Base-by-base conservation (phyloP, 257 asterid species). In the Solanum corneliomulleri region DNA sequence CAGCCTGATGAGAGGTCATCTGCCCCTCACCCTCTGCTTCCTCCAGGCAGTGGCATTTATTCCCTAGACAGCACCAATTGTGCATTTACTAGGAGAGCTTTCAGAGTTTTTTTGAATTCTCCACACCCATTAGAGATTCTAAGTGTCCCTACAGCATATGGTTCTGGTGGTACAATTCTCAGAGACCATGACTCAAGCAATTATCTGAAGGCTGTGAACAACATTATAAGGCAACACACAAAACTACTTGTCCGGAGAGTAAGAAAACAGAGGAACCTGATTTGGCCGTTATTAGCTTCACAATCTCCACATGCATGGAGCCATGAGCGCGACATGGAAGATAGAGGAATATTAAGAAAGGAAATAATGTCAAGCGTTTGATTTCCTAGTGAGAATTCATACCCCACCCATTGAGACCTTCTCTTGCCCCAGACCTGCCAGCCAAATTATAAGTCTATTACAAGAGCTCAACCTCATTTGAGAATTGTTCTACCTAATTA, bases 51-150 rank as follows among this genome's bases (percentile, higher is more conserved):
- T 49, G 96, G 92, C 18, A 86, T 96, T 16, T 93, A 94, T 84
- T 78, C 89, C 66, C 80, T 96, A 62, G 90, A 96, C 85, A 72
- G 68, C 11, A 76, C 83, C 47, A 82, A 88, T 35, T 69, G 82
- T 84, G 86, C 94, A 83, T 84, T 91, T 62, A 56, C 88, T 2
- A 92, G 90, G 90, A 90, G 84, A n/a, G 97, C 94, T 47, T 31
- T 94, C 23, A 87, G 91, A 85, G 93, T 93, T 29, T 96, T 96
- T 88, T 89, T 96, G 11, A 96, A 96, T 82, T 88, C 96, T 42
- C 99, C 99, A 37, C 99, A 96, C 64, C 99, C 99, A 2, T 84
- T 95, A 0, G 98, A 95, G 84, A 96, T 96, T n/a, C 92, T 96
- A 9, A 93, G 98, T 71, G 95, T 93, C 62, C 97, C 98, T 4